phyloP scores from a whole-genome alignment of 2,329 filamentous ascomycete genomes.

The Whalleya microplaca region DNA sequence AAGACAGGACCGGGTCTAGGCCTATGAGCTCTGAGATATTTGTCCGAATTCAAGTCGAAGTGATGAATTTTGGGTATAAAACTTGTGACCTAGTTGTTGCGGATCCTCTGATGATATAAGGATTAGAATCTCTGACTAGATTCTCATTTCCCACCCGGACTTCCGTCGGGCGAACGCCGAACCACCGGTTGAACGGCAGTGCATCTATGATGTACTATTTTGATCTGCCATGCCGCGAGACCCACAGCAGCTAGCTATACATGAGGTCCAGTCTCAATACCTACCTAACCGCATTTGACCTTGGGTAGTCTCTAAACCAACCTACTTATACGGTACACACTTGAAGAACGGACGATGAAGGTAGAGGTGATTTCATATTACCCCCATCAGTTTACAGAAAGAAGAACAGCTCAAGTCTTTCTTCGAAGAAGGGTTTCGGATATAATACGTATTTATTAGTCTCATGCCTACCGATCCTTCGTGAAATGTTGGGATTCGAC shows the following conservation, averaged over 20 bases:
- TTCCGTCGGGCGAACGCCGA: conserved; percentile 14
- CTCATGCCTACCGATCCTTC: no score
- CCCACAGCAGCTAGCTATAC: conserved; percentile 15
- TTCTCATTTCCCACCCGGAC: conserved; percentile 6
- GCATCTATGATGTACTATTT: neutral
- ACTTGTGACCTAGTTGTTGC: no score
- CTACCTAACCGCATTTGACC: neutral
- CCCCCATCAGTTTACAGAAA: no score
- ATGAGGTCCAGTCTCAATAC: no score
- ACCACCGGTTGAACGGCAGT: conserved; percentile 23
- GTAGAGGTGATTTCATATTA: no score
- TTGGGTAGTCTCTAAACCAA: no score
- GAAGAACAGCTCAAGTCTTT: no score
- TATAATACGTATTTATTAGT: no score
- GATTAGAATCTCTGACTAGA: neutral
- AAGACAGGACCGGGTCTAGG: neutral
- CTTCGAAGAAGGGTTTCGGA: no score
- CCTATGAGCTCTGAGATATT: neutral
- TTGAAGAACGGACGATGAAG: no score
- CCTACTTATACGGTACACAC: no score
- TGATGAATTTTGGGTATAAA: neutral
- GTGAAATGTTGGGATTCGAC: no score
- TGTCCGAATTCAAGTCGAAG: neutral
- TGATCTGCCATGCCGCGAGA: neutral
- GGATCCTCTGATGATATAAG: neutral